These are phyloP conservation scores for Vitis riparia DNA, from an alignment of 164 flowering plant genomes.

Conservation along the genomic window DNA sequence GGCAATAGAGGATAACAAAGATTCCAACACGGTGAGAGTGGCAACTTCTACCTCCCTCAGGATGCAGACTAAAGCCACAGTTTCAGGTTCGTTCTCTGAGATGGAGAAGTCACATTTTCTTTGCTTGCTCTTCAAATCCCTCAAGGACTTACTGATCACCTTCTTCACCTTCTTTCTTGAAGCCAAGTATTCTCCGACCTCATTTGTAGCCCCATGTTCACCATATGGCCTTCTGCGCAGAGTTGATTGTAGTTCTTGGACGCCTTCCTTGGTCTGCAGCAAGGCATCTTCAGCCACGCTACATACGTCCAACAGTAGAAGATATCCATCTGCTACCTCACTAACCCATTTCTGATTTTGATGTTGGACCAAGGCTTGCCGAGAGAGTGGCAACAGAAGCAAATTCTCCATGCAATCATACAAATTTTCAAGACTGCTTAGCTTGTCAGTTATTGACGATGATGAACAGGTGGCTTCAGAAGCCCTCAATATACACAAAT, in stretches of 20 bases:
- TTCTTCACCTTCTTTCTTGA: slow-evolving; percentile 21
- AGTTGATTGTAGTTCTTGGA: slow-evolving; percentile 20
- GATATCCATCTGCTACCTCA: slow-evolving; percentile 33
- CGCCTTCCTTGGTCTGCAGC: slow-evolving; percentile 15
- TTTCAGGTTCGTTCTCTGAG: not conserved
- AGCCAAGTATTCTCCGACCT: slow-evolving; percentile 9
- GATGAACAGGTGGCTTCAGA: slow-evolving; percentile 21
- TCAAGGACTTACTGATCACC: not conserved
- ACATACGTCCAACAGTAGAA: slow-evolving; percentile 23
- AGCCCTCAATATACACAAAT: slow-evolving; percentile 20
- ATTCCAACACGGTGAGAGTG: slow-evolving; percentile 3
- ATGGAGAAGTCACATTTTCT: too few species aligned
- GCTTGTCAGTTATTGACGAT: slow-evolving; percentile 16
- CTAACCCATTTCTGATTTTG: slow-evolving; percentile 10
- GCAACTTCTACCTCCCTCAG: slow-evolving; percentile 1
- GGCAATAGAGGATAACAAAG: slow-evolving; percentile 5
- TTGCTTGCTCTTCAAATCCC: too few species aligned
- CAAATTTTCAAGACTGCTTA: slow-evolving; percentile 28
- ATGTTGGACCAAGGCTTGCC: slow-evolving; percentile 19
- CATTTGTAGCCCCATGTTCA: slow-evolving; percentile 4
- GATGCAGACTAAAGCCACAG: not conserved
- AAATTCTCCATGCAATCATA: slow-evolving; percentile 24
- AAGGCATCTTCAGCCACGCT: slow-evolving; percentile 14
- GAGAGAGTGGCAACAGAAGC: slow-evolving; percentile 29
- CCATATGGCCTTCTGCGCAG: slow-evolving; percentile 15